Base-by-base conservation (phyloP, 1,284 basidiomycete species). In the Cryptococcus sp. region DNA sequence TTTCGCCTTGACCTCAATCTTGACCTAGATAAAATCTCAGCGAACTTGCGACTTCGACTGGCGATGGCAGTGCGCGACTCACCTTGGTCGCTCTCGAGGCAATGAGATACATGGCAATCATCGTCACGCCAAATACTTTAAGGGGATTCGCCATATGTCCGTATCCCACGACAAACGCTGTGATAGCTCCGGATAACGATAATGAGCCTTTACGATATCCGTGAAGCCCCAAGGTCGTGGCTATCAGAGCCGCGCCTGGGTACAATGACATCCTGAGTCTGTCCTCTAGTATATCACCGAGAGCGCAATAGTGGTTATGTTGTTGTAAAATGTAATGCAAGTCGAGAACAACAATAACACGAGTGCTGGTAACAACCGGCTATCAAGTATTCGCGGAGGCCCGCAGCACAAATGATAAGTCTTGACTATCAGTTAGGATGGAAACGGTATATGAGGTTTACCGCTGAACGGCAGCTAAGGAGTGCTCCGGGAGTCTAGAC, bases 41-140 rank as follows among this genome's bases (percentile, higher is more conserved):
- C 29, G 8, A 43, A 20, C 7, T 16, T 22, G 2, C 41, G 22
- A 6, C 19, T 46, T 46, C 19, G 45, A 22, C n/a, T 25, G 5
- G 41, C 26, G 26, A 10, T 29, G 5, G 10, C 22, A 20, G 25
- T 34, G 10, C 20, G 20, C 48, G n/a, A 22, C 89, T 85, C 58
- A 87, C 87, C 83, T 92, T 93, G 5, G 93, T 96, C 0, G 91
- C 93, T 50, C 85, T 82, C 51, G 89, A 91, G 0, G 88, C 93
- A 1, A 86, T 68, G 19, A 93, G 80, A 75, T 95, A 94, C 78
- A 96, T 92, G 0, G 84, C 84, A 55, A 94, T 85, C 66, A 95
- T 81, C 0, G 86, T 82, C 6, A 85, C 78, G 11, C 89, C 91
- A 70, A 93, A 90, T 0, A 74, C 58, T 47, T 74, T 76, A 50